Evolutionary conservation across 768 basidiomycete species (phyloP), one percentile per base, ranked within the genome.

Genomic region (Pleurotus ostreatus): DNA sequence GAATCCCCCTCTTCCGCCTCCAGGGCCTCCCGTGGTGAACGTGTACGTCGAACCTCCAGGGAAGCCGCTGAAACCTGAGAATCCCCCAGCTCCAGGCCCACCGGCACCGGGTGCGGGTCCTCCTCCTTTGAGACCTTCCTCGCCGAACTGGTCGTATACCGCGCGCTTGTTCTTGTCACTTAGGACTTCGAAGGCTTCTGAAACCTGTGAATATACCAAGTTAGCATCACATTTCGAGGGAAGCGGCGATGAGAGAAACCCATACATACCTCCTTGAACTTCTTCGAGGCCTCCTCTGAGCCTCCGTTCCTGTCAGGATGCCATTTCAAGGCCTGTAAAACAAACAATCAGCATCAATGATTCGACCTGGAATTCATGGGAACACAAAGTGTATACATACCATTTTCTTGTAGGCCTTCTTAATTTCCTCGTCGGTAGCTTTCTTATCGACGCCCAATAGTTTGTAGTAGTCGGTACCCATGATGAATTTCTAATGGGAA

Each of bases 371-470:
- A 25, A 25, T 16, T 62, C 23, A 63, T 34, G n/a, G 41, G 20
- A 20, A 20, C 20, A 20, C 20, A 20, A 20, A 2, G 20, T 2
- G 20, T 20, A 20, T 20, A 20, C 55, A 58, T 20, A 86, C 89
- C 84, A 92, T 91, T 73, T 94, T 94, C 82, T 94, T 95, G 81
- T 94, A 95, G 1, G 91, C 95, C 63, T 85, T 89, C 74, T 97
- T 98, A 66, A 98, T 89, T 8, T 89, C 86, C 65, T 95, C 91
- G 6, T 94, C 92, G 1, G 71, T 70, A 43, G 94, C 96, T 43
- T 74, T 73, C 70, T 83, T 89, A 62, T 74, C 70, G 54, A 98
- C 67, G 59, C 89, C 93, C 20, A 98, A 78, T 1, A 84, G 71
- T 64, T 86, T 82, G 83, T 98, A 98, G 74, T 95, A 98, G 77